Base-by-base conservation (phyloP, 2,329 filamentous ascomycete species). In the Claviceps humidiphila region DNA sequence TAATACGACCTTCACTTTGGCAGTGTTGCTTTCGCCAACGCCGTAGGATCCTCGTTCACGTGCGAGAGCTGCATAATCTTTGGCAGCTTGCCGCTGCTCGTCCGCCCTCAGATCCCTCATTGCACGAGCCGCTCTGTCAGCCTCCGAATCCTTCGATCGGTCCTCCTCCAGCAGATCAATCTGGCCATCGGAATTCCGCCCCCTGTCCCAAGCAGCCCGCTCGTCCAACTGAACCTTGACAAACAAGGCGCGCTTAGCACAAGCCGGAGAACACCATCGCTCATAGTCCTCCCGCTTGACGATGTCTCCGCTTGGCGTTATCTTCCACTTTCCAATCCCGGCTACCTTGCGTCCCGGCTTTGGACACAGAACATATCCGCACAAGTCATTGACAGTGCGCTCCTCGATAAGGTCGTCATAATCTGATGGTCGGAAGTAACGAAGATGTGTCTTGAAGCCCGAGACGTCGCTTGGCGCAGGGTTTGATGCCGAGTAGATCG, bases 321-420 rank as follows among this genome's bases (percentile, higher is more conserved):
- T 74, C 62, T 86, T 84, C 71, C 82, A 90, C 57, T 81, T 79
- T 16, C 81, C 82, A 1, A 75, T 77, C 11, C 73, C 70, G 16
- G 74, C 70, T 50, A 78, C 73, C 37, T 74, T 73, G 37, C 76
- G 73, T 41, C 81, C 82, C n/a, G 80, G 74, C 16, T 75, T 76
- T 1, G 80, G 70, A 66, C 93, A 98, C 30, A 97, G 75, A 0
- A 79, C 74, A 65, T 96, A 97, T 1, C 89, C 93, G 69, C 93
- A 98, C 20, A 80, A 75, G 44, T 77, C 80, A 59, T 87, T 84
- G 58, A 88, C 85, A 65, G 95, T 94, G 61, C 93, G 86, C 72
- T 98, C 93, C 57, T 85, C 78, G 55, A 96, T 82, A 49, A 97
- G 73, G 57, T 87, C 85, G 63, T 95, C 89, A 71, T 94, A 95